phyloP scores from a whole-genome alignment of 192 early-diverging fungal genomes.

The Radiomyces spectabilis region DNA sequence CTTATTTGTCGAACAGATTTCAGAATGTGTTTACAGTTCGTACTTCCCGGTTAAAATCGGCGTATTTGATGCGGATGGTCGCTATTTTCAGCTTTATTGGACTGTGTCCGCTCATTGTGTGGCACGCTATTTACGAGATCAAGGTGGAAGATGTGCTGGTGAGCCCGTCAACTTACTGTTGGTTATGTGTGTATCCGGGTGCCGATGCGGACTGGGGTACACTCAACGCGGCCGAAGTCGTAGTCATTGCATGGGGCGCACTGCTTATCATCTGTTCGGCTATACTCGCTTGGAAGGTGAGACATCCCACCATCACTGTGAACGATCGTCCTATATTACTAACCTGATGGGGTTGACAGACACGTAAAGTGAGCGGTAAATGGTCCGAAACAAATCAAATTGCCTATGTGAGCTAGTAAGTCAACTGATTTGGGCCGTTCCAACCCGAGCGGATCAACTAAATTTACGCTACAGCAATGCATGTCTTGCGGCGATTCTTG shows the following conservation, averaged over 20 bases:
- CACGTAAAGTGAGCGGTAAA: slow-evolving; percentile 33
- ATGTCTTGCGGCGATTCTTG: slow-evolving; percentile 4
- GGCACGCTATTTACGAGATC: slow-evolving; percentile 11
- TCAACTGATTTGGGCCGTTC: neutral
- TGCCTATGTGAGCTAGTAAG: slow-evolving; percentile 43
- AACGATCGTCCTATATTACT: no score
- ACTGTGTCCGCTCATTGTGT: slow-evolving; percentile 5
- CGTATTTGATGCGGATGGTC: slow-evolving; percentile 7
- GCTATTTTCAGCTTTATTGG: neutral
- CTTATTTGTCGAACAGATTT: slow-evolving; percentile 2
- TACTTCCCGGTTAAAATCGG: slow-evolving; percentile 18
- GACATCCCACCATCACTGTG: slow-evolving; percentile 11
- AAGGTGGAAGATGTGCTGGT: neutral
- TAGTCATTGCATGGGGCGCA: neutral
- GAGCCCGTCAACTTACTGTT: neutral
- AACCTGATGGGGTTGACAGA: no score
- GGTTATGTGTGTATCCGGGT: slow-evolving; percentile 8
- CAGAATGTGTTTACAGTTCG: slow-evolving; percentile 27
- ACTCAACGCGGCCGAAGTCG: slow-evolving; percentile 18
- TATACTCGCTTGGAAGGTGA: slow-evolving; percentile 34
- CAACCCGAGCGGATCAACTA: neutral
- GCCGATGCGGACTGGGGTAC: slow-evolving; percentile 14
- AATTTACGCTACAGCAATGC: slow-evolving; percentile 1
- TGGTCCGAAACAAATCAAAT: slow-evolving; percentile 41
- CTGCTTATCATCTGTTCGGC: slow-evolving; percentile 14